Evolutionary conservation across 2,329 filamentous ascomycete species (phyloP), one percentile per base, ranked within the genome.

Genomic region (Fusarium pilosicola): DNA sequence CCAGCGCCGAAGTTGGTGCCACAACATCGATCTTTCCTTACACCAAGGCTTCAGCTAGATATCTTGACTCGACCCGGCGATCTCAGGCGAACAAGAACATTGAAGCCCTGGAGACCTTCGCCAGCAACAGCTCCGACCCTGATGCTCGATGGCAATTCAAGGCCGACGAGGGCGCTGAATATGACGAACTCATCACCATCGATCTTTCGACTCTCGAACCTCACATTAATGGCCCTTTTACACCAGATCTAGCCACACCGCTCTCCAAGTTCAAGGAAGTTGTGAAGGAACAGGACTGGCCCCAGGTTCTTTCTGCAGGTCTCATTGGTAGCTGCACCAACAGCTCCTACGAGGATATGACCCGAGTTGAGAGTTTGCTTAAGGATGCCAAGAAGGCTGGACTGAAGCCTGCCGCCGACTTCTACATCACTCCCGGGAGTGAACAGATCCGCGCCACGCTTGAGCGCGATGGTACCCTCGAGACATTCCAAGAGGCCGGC

Each of bases 241-340:
- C 96, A 34, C 96, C 96, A 71, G 96, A 99, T 90, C 89, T 99
- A 86, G 95, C 95, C 63, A 98, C 96, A 13, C 96, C 96, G 58
- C 97, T 99, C 83, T 97, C 94, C 86, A 96, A 98, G 88, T 97
- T 98, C 88, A 94, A 93, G 85, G 92, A 97, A 81, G 94, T 94
- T 77, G 96, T 96, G 80, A 95, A 97, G 88, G 91, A 92, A 80
- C 97, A 99, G 87, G 91, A 92, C 84, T 99, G 96, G 96, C 96
- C 96, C 26, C 92, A 96, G 85, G 95, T 97, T 82, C 89, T 99
- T 80, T 98, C 97, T 88, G 96, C 97, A 77, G 96, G 96, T 81
- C 88, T 99, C 66, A 98, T 99, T 80, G 96, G 96, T 78, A 98
- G 95, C 80, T 99, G 96, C 93, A 99, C 96, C 79, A 99, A 99